Base-by-base conservation (phyloP, 2,329 filamentous ascomycete species). In the Periconia macrospinosa region DNA sequence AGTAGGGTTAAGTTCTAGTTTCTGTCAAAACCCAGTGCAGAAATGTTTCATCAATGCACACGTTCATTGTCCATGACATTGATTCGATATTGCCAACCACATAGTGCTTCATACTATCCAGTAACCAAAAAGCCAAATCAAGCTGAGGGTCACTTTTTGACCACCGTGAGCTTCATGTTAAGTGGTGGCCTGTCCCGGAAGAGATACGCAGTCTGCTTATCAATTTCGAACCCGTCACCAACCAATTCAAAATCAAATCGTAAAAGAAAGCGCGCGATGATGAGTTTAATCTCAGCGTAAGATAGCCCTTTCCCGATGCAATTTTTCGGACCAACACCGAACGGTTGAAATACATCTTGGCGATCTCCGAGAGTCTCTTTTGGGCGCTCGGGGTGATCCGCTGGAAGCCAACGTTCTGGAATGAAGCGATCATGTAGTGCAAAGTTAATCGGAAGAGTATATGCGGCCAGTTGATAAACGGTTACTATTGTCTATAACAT, bases 211-310 rank as follows among this genome's bases (percentile, higher is more conserved):
- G 40, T 41, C 15, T 41, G 40, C 40, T 41, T 41, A 41, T 41
- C 40, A 15, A 41, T 19, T 8, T 8, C 18, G 40, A 41, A 41
- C 18, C 40, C 40, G 15, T 41, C 40, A 41, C n/a, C 40, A 8
- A 41, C 15, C 8, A 47, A 9, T 37, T 23, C 35, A 27, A 74
- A 53, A 56, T 76, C 74, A 49, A 75, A 76, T 11, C 65, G 62
- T 61, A 62, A 75, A 0, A 75, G 30, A 47, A 76, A 44, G 51
- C 73, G 72, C 2, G 71, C 65, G 20, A 76, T 41, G 14, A 75
- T 67, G 7, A 76, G 47, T 5, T 69, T 60, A 56, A 74, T 69
- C 50, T 75, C 73, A 15, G 65, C 61, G 47, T 69, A 70, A 0
- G 74, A 74, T 17, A 75, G 54, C 50, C 55, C 57, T 18, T 33